These are phyloP conservation scores for Scheffersomyces parashehatae DNA, from an alignment of 1,139 yeast genomes.

Conservation along the genomic window DNA sequence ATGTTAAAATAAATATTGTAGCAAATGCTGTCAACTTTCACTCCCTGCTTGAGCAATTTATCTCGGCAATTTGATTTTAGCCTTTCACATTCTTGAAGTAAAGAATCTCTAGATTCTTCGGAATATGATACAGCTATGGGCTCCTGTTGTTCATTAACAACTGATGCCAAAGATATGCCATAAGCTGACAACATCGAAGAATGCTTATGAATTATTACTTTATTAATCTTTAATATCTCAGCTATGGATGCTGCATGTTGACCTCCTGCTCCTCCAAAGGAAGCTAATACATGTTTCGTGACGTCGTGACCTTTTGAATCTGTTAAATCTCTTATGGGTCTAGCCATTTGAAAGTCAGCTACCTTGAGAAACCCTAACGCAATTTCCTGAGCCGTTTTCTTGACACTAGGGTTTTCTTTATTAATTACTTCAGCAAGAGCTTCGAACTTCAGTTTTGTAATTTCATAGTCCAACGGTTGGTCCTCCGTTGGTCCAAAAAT, in stretches of 20 bases:
- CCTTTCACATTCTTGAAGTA: constrained; percentile 11
- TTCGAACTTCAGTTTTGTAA: constrained; percentile 37
- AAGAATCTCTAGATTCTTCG: constrained; percentile 9
- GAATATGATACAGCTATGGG: constrained; percentile 14
- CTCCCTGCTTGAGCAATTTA: constrained; percentile 18
- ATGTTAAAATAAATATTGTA: constrained; percentile 17
- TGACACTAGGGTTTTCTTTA: constrained; percentile 28
- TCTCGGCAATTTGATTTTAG: constrained; percentile 8
- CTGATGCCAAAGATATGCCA: constrained; percentile 21
- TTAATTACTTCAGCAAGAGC: constrained; percentile 43
- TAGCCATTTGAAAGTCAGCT: constrained; percentile 23
- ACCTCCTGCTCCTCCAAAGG: constrained; percentile 26
- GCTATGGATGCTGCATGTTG: constrained; percentile 23
- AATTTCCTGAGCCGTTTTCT: constrained; percentile 23
- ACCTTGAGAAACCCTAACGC: constrained; percentile 23
- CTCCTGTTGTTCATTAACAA: constrained; percentile 20
- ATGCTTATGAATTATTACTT: constrained; percentile 20
- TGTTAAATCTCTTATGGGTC: constrained; percentile 22
- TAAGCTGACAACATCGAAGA: constrained; percentile 23
- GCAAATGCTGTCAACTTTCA: constrained; percentile 12
- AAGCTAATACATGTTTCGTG: constrained; percentile 19
- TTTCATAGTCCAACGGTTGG: constrained; percentile 44
- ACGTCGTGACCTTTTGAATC: constrained; percentile 23
- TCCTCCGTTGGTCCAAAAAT: constrained; percentile 56
- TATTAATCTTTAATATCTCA: constrained; percentile 18